phyloP scores from a whole-genome alignment of 495 filamentous ascomycete species.

The Penicillium ochrochloron region DNA sequence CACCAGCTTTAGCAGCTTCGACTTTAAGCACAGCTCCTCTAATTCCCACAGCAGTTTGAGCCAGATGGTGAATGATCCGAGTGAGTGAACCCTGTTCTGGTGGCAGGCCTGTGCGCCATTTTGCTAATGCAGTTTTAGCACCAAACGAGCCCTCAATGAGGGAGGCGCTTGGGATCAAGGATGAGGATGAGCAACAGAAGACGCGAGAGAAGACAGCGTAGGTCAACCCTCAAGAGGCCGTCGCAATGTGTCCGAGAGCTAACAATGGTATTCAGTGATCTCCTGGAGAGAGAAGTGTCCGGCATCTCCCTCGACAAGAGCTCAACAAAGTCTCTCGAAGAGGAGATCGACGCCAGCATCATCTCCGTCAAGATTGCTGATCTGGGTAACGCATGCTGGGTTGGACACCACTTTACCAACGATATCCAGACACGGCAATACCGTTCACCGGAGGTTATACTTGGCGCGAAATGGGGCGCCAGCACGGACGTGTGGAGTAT shows the following conservation, averaged over 20 bases:
- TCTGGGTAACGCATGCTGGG: slow-evolving; percentile 98
- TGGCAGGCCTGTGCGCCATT: not conserved
- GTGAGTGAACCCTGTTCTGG: slow-evolving; percentile 51
- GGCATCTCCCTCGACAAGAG: slow-evolving; percentile 91
- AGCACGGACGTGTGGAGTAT: slow-evolving; percentile 99
- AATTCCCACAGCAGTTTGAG: slow-evolving; percentile 82
- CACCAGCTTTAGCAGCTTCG: slow-evolving; percentile 79
- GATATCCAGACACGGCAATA: slow-evolving; percentile 99
- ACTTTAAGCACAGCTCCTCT: slow-evolving; percentile 70
- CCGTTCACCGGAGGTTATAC: slow-evolving; percentile 93
- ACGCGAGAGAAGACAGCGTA: slow-evolving; percentile 95
- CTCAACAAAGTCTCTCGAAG: slow-evolving; percentile 48
- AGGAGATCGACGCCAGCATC: slow-evolving; percentile 63
- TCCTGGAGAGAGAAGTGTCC: slow-evolving; percentile 89
- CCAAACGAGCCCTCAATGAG: slow-evolving; percentile 59
- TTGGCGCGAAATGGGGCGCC: slow-evolving; percentile 97
- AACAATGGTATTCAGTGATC: slow-evolving; percentile 61
- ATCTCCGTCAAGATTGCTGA: slow-evolving; percentile 99
- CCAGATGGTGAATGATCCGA: slow-evolving; percentile 76
- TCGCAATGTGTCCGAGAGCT: not conserved
- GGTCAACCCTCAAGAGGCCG: not conserved
- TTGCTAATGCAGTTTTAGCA: not conserved
- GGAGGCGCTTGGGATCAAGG: slow-evolving; percentile 64
- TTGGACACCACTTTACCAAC: slow-evolving; percentile 98
- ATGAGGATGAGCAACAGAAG: slow-evolving; percentile 73